Evolutionary conservation across 495 filamentous ascomycete genomes (phyloP).

Genomic region (Aspergillus egyptiacus): DNA sequence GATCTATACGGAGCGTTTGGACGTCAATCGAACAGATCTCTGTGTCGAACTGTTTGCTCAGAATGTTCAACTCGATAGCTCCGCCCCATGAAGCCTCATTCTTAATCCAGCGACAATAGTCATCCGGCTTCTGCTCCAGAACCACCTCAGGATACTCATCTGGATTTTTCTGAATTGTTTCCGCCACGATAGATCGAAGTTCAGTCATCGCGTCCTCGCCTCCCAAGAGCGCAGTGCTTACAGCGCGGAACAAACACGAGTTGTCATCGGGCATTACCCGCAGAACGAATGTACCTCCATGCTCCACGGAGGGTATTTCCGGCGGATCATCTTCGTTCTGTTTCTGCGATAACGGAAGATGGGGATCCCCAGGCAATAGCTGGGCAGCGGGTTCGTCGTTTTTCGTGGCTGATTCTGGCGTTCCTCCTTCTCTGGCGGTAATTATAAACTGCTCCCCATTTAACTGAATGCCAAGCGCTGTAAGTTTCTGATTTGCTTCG

Average conservation of each 20-base stretch:
- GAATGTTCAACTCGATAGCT: conserved; percentile 78
- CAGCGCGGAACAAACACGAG: conserved; percentile 86
- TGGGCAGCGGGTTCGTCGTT: conserved; percentile 16
- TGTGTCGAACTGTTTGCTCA: conserved; percentile 78
- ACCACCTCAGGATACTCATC: conserved; percentile 67
- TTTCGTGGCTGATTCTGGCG: conserved; percentile 18
- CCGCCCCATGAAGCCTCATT: conserved; percentile 84
- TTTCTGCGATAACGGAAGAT: conserved; percentile 19
- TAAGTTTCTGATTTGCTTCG: conserved; percentile 40
- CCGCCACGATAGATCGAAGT: conserved; percentile 76
- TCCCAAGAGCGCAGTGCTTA: conserved; percentile 70
- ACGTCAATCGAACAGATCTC: conserved; percentile 87
- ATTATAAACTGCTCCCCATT: conserved; percentile 82
- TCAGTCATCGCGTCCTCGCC: conserved; percentile 66
- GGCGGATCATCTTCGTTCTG: conserved; percentile 53
- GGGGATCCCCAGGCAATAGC: conserved; percentile 15
- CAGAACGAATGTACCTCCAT: conserved; percentile 63
- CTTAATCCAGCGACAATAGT: conserved; percentile 83
- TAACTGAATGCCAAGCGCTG: conserved; percentile 58
- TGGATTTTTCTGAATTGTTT: conserved; percentile 66
- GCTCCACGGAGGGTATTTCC: conserved; percentile 57
- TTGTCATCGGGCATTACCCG: conserved; percentile 98
- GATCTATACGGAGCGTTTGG: conserved; percentile 59
- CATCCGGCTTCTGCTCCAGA: conserved; percentile 64
- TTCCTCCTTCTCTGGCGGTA: conserved; percentile 35